phyloP scores from a whole-genome alignment of 2,329 filamentous ascomycete species.

The Microthyrium microscopicum region DNA sequence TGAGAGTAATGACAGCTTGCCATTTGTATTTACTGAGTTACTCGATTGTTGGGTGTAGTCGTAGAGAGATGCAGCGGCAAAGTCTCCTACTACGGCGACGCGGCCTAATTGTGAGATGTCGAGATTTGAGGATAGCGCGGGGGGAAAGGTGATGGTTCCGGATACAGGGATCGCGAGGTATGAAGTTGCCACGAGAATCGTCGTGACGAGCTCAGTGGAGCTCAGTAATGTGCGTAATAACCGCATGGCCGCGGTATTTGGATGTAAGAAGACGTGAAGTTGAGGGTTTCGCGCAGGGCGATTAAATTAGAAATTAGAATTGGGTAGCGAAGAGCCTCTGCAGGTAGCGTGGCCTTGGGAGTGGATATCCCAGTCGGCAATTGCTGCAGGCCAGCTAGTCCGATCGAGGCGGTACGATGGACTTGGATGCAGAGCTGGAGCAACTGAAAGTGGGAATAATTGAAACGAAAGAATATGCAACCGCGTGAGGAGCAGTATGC shows the following conservation, averaged over 20 bases:
- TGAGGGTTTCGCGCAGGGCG: too few species aligned
- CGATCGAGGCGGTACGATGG: too few species aligned
- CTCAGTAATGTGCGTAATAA: constrained; percentile 6
- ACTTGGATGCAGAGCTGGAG: too few species aligned
- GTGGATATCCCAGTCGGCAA: too few species aligned
- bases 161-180: constrained; percentile 12
- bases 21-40: constrained; percentile 48
- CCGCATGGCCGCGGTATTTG: constrained; percentile 9
- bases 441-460: too few species aligned
- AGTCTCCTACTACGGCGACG: constrained; percentile 76
- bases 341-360: too few species aligned
- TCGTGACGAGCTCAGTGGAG: constrained; percentile 12
- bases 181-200: constrained; percentile 15
- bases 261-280: too few species aligned
- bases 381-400: too few species aligned
- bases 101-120: constrained; percentile 64
- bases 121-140: constrained; percentile 53
- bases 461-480: too few species aligned
- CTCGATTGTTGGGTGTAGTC: constrained; percentile 68
- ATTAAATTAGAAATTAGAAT: too few species aligned
- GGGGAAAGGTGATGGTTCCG: constrained; percentile 34
- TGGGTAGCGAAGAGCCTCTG: too few species aligned
- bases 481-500: too few species aligned
- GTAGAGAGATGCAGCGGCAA: constrained; percentile 81
- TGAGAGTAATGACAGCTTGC: constrained; percentile 64